These are phyloP conservation scores for Exidia glandulosa DNA, from an alignment of 768 basidiomycete genomes.

Conservation along the genomic window DNA sequence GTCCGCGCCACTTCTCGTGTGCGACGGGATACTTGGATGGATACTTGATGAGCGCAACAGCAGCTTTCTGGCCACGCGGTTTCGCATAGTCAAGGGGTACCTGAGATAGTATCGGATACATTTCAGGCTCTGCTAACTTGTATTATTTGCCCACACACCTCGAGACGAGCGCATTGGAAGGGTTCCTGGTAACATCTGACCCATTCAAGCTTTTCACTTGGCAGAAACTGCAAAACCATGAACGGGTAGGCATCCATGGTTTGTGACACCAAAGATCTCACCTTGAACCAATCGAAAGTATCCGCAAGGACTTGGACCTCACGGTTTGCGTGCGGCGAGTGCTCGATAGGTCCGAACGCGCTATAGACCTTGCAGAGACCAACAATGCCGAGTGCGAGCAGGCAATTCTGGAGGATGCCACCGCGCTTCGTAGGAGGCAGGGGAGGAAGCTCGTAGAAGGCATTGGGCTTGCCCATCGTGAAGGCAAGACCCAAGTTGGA, in stretches of 20 bases:
- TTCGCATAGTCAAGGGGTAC: constrained; percentile 37
- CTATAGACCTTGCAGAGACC: too few species aligned
- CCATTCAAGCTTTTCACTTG: constrained; percentile 18
- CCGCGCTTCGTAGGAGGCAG: too few species aligned
- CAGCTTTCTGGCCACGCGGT: constrained; percentile 25
- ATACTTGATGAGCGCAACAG: constrained; percentile 32
- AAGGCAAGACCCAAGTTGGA: too few species aligned
- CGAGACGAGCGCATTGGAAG: constrained; percentile 23
- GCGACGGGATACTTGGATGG: constrained; percentile 21
- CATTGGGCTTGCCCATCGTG: too few species aligned
- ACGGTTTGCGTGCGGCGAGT: too few species aligned
- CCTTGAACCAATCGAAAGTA: background rate
- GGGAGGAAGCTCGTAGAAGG: too few species aligned
- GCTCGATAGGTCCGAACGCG: too few species aligned
- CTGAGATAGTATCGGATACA: constrained; percentile 18
- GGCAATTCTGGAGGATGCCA: too few species aligned
- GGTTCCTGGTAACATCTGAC: constrained; percentile 10
- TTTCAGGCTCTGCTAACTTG: background rate
- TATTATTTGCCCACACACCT: constrained; percentile 8
- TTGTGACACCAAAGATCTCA: background rate
- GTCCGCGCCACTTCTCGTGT: constrained; percentile 29
- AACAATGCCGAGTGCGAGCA: too few species aligned
- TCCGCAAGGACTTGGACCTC: too few species aligned
- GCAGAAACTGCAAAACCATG: constrained; percentile 6
- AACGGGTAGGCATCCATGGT: background rate